A percentile compares a stretch with the other conserved stretches of the same genome.
phyloP scores from a whole-genome alignment of 495 filamentous ascomycete genomes.

The Neurospora tetraspora region DNA sequence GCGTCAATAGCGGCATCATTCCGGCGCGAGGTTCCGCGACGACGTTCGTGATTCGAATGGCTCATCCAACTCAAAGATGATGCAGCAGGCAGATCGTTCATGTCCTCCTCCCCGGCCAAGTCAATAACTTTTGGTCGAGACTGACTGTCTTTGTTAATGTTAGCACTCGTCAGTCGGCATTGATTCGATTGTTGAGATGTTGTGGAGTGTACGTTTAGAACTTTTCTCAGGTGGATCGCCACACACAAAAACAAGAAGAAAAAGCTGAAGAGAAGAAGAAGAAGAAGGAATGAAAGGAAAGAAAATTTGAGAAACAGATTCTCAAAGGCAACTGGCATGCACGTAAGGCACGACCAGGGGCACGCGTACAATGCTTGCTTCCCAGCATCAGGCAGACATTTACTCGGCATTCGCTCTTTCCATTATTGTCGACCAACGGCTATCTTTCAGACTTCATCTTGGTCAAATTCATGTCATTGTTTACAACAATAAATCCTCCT shows the following conservation, averaged over 20 bases:
- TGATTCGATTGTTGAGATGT: background rate
- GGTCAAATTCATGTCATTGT: too few species aligned
- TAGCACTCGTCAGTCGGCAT: background rate
- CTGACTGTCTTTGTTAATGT: background rate
- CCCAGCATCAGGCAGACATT: background rate
- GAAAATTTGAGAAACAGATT: background rate
- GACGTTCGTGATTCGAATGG: background rate
- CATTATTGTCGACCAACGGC: background rate
- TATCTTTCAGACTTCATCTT: background rate
- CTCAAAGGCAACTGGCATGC: background rate
- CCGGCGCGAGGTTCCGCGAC: background rate
- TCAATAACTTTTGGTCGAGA: too few species aligned
- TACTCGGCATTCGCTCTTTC: background rate
- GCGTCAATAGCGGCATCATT: background rate
- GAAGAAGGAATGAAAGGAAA: too few species aligned
- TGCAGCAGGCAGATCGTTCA: too few species aligned
- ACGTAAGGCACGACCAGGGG: background rate
- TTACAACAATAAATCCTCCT: too few species aligned
- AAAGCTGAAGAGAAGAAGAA: too few species aligned
- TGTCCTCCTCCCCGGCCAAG: too few species aligned
- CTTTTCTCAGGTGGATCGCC: background rate
- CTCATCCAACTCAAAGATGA: background rate
- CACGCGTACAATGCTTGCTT: background rate
- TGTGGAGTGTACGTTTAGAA: background rate
- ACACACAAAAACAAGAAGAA: background rate